phyloP scores from a whole-genome alignment of 768 basidiomycete species.

The Tricholoma saponaceum region DNA sequence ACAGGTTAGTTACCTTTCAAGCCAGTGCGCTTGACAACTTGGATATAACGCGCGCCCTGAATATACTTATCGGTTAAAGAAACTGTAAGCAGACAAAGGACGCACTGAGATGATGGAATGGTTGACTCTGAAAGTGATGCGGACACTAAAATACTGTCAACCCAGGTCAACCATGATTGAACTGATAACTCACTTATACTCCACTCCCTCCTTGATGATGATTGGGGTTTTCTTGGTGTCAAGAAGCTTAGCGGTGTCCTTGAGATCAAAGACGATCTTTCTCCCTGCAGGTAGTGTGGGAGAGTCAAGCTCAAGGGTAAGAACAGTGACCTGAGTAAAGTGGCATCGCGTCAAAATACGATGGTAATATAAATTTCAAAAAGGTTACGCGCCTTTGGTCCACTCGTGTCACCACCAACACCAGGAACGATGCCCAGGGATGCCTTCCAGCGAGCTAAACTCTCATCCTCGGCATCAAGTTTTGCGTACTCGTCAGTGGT shows the following conservation, averaged over 20 bases:
- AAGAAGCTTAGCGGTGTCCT: constrained; percentile 38
- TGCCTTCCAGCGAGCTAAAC: constrained; percentile 93
- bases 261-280: constrained; percentile 65
- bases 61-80: constrained; percentile 1
- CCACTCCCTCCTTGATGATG: constrained; percentile 77
- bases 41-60: constrained; percentile 81
- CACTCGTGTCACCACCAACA: constrained; percentile 32
- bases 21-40: constrained; percentile 80
- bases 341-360: neutral
- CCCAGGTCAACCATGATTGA: neutral
- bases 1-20: constrained; percentile 52
- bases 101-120: constrained; percentile 82
- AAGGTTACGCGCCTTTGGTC: constrained; percentile 57
- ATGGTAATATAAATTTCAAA: neutral
- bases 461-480: constrained; percentile 89
- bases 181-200: constrained; percentile 69
- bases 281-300: constrained; percentile 59
- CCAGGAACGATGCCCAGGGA: constrained; percentile 79
- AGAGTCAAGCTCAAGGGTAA: constrained; percentile 80
- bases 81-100: neutral
- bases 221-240: constrained; percentile 77
- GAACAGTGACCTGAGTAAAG: constrained; percentile 56
- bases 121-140: constrained; percentile 83
- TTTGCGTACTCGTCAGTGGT: constrained; percentile 77
- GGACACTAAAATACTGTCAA: constrained; percentile 46